phyloP scores from a whole-genome alignment of 2,329 filamentous ascomycete species.

The Diaporthe citrichinensis region DNA sequence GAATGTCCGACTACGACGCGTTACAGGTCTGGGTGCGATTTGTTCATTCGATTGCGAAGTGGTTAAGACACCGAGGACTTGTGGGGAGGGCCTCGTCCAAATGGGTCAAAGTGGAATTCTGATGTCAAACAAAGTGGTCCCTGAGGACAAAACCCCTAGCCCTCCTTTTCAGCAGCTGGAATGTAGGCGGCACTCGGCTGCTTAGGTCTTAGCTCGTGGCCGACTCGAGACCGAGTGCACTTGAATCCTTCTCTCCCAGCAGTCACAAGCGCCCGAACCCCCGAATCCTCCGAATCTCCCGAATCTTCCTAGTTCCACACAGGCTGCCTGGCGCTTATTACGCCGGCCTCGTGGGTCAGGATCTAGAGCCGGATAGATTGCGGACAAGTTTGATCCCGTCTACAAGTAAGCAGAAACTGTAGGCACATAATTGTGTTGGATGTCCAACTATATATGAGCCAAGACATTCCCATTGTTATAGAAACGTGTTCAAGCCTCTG shows the following conservation, averaged over 20 bases:
- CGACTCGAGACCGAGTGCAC: conserved; percentile 5
- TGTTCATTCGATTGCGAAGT: background rate
- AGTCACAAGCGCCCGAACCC: background rate
- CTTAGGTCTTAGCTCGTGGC: no score
- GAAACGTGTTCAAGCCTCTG: no score
- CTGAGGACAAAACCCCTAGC: background rate
- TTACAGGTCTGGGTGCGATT: no score
- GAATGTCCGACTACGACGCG: background rate
- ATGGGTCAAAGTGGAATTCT: background rate
- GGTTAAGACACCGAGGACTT: no score
- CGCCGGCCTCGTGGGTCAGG: background rate
- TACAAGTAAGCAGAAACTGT: background rate
- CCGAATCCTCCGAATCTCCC: conserved; percentile 32
- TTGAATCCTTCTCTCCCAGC: background rate
- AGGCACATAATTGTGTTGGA: no score
- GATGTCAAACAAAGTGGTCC: background rate
- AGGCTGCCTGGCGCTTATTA: background rate
- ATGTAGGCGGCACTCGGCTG: no score
- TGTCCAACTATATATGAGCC: conserved; percentile 9
- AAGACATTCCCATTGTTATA: background rate
- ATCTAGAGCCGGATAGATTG: conserved; percentile 1
- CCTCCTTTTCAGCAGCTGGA: background rate
- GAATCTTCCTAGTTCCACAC: conserved; percentile 4
- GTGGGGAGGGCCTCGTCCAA: background rate
- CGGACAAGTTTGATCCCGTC: conserved; percentile 4